Conservation (phyloP, 345 rosid genomes). For the Eutrema yunnanense region DNA sequence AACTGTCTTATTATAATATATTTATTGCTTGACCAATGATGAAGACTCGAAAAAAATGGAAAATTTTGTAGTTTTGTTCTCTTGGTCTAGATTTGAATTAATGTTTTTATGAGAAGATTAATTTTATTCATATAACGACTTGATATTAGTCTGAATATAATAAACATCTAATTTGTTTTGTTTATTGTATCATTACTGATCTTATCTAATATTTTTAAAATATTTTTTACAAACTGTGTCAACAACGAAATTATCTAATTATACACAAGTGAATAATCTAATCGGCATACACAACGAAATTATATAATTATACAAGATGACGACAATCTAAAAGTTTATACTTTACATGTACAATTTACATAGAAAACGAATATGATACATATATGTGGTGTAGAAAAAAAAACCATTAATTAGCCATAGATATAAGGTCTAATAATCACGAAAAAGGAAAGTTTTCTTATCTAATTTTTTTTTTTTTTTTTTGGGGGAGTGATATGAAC, state of each 20-base stretch:
- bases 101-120: background rate
- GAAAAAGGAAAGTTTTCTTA: background rate
- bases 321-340: background rate
- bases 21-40: slow-evolving; percentile 10
- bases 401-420: background rate
- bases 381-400: background rate
- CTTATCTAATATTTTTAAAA: too few relatives aligned
- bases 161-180: background rate
- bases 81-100: background rate
- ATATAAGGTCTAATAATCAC: background rate
- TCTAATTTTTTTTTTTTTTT: too few relatives aligned
- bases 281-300: background rate
- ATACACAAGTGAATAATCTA: background rate
- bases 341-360: background rate
- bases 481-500: too few relatives aligned
- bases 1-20: background rate
- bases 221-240: background rate
- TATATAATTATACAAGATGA: background rate
- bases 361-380: background rate
- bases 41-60: background rate
- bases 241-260: background rate
- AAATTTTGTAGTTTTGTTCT: background rate
- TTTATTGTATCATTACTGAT: background rate
- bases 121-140: background rate
- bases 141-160: background rate